phyloP scores from a whole-genome alignment of 345 rosid species.

The Durio zibethinus region DNA sequence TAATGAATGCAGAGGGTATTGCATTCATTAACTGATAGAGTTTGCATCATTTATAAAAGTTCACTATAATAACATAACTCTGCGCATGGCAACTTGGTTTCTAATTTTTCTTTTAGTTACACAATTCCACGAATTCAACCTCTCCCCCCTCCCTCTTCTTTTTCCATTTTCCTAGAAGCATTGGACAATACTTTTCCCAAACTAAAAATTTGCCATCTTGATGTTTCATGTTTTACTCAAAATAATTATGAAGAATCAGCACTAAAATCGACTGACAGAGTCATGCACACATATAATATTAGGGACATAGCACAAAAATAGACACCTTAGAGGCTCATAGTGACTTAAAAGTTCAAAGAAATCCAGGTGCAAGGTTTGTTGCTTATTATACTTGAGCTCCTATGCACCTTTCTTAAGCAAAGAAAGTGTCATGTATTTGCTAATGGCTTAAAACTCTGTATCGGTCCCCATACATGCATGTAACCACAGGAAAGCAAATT shows the following conservation, averaged over 20 bases:
- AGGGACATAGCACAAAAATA: not conserved
- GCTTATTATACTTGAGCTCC: not conserved
- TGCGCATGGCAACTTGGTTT: not conserved
- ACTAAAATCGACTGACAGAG: not conserved
- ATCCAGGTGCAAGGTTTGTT: not conserved
- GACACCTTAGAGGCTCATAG: not conserved
- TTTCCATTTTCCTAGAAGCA: not conserved
- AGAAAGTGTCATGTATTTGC: not conserved
- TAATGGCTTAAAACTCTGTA: not conserved
- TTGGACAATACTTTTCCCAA: not conserved
- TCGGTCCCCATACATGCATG: not conserved
- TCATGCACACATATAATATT: not conserved
- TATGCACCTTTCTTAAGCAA: not conserved
- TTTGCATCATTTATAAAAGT: slow-evolving; percentile 4
- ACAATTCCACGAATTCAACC: not conserved
- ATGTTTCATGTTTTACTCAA: not conserved
- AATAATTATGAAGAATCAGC: not conserved
- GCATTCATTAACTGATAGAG: not conserved
- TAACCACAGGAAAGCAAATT: not conserved
- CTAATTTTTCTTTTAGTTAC: not conserved
- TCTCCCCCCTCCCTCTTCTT: not conserved
- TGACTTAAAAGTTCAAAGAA: slow-evolving; percentile 1
- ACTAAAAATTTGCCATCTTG: not conserved
- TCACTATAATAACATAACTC: not conserved
- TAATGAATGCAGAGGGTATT: not conserved